Conservation (phyloP, 2,329 filamentous ascomycete species). For the Mycosphaerella sp. region DNA sequence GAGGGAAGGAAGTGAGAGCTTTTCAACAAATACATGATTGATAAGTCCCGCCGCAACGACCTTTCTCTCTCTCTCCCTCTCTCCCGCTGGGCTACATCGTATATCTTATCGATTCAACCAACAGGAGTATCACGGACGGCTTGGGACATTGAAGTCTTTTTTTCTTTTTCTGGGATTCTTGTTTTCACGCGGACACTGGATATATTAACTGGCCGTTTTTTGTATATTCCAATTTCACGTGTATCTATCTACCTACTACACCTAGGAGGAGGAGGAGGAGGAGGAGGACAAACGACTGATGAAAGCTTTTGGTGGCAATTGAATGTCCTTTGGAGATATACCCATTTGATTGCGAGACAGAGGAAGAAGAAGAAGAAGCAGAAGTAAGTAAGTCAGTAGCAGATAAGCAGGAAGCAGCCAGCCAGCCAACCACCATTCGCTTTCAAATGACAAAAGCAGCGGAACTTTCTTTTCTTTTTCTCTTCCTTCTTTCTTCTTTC, state of each 20-base stretch:
- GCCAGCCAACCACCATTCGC: too few species aligned
- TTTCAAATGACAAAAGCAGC: too few species aligned
- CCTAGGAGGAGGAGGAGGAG: not conserved
- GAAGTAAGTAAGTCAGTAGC: too few species aligned
- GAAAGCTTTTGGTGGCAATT: not conserved
- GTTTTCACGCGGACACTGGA: not conserved
- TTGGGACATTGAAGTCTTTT: not conserved
- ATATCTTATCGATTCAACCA: too few species aligned
- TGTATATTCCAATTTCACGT: too few species aligned
- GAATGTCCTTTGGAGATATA: slow-evolving; percentile 8
- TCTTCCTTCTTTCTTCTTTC: too few species aligned
- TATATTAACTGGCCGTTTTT: not conserved
- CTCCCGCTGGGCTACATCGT: not conserved
- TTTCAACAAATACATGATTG: not conserved
- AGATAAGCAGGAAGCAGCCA: too few species aligned
- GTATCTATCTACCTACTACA: not conserved
- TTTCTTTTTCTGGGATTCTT: not conserved
- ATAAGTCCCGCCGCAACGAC: not conserved
- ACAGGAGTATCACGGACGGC: too few species aligned
- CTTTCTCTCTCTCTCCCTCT: not conserved
- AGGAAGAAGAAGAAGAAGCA: too few species aligned
- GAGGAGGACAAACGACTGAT: not conserved
- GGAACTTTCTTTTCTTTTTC: too few species aligned
- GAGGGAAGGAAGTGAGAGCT: slow-evolving; percentile 11
- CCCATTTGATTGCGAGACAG: not conserved